Conservation (phyloP, 108 stramenopile species). For the Mediolabrus comicus region DNA sequence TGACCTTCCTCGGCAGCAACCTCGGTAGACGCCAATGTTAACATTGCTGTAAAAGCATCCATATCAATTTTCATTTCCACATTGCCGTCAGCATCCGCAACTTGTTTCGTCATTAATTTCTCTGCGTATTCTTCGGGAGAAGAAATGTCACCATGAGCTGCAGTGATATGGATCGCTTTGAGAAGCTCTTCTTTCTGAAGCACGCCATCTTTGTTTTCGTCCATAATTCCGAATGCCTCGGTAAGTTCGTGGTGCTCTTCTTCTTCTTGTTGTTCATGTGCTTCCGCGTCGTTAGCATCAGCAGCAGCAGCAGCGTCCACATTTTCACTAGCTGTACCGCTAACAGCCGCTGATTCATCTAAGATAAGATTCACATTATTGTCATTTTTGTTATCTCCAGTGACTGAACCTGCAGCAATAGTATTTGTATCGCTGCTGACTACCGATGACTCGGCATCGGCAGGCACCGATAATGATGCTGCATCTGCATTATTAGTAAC, state of each 20-base stretch:
- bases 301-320: background rate
- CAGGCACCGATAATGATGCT: background rate
- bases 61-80: background rate
- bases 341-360: background rate
- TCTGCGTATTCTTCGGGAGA: background rate
- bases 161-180: background rate
- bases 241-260: background rate
- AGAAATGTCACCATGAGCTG: background rate
- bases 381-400: too few relatives aligned
- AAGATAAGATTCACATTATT: background rate
- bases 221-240: background rate
- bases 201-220: background rate
- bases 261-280: background rate
- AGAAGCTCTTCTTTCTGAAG: background rate
- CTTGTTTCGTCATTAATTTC: background rate
- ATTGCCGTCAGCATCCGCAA: too few relatives aligned
- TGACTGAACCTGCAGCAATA: background rate
- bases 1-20: background rate
- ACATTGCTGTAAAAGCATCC: background rate
- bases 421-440: background rate
- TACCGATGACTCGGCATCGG: background rate
- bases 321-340: background rate
- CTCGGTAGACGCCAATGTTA: background rate
- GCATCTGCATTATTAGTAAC: background rate
- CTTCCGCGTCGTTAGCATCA: background rate